Base-by-base conservation (phyloP, 78 protist species). In the Dictyostelium purpureum region DNA sequence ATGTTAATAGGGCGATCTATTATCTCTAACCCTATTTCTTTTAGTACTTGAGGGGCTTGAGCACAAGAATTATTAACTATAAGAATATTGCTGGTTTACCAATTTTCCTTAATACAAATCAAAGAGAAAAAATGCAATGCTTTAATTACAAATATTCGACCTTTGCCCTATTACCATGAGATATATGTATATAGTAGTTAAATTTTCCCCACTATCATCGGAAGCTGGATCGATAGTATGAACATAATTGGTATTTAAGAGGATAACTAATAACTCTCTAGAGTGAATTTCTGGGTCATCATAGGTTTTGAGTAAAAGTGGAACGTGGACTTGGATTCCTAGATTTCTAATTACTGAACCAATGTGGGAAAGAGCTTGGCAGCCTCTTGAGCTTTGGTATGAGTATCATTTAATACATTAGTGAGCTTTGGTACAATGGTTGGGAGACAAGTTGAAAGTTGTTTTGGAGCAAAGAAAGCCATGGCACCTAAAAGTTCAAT, bases 211-310 rank as follows among this genome's bases (percentile, higher is more conserved):
- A n/a, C n/a, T n/a, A n/a, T n/a, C n/a, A n/a, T n/a, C n/a, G n/a
- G 99, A 96, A 2, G 99, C 97, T 14, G 98, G 95, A 83, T 99
- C 99, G 81, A 99, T 95, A 31, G 96, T 80, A 47, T 97, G 98
- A 24, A 89, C 96, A 67, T 97, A 98, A 26, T 89, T 76, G 11
- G 98, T 96, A 49, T 88, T 51, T 24, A 97, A 9, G n/a, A 99
- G 96, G 21, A 94, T 95, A 37, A 76, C 76, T 12, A 98, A 87
- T 10, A 96, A 89, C 31, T 51, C 69, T 45, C 71, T 77, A 9
- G 98, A 95, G 67, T 76, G 9, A 37, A n/a, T 9, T 54, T 38
- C 85, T 24, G 99, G 98, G 57, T 95, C 96, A 16, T 51, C 31
- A 52, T 97, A 79, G n/a, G 99, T 99, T 21, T 76, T 76, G 40